phyloP scores from a whole-genome alignment of 106 monocot genomes.

The Triglochin maritima region DNA sequence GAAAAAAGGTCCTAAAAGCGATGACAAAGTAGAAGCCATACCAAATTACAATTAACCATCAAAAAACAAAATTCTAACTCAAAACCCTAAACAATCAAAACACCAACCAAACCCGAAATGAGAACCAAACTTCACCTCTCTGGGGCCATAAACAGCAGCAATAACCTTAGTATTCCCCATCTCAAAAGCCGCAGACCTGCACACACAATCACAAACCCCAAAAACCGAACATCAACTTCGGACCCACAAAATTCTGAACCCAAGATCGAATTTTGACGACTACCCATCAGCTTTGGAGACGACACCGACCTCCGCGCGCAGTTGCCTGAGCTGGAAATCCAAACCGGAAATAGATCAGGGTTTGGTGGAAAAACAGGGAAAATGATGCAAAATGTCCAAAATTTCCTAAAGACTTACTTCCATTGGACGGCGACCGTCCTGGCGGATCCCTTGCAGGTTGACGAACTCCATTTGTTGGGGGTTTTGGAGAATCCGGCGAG shows the following conservation, averaged over 20 bases:
- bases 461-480: conserved; percentile 62
- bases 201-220: neutral
- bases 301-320: conserved; percentile 72
- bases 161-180: conserved; percentile 99
- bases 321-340: conserved; percentile 80
- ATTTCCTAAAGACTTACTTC: conserved; percentile 31
- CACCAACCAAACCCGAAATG: neutral
- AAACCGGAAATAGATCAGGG: neutral
- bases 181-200: conserved; percentile 83
- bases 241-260: neutral
- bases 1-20: too few relatives aligned
- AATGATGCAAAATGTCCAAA: neutral
- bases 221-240: neutral
- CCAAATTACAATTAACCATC: too few relatives aligned
- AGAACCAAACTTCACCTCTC: conserved; percentile 39
- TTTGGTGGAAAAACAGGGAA: neutral
- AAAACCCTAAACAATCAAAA: too few relatives aligned
- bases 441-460: conserved; percentile 63
- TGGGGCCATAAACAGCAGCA: conserved; percentile 87
- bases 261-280: neutral
- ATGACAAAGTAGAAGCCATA: too few relatives aligned
- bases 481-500: too few relatives aligned
- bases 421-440: conserved; percentile 79
- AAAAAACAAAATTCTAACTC: too few relatives aligned
- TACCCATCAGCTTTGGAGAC: conserved; percentile 80